Base-by-base conservation (phyloP, 306 rosid genomes). In the Sechiopsis laciniata region DNA sequence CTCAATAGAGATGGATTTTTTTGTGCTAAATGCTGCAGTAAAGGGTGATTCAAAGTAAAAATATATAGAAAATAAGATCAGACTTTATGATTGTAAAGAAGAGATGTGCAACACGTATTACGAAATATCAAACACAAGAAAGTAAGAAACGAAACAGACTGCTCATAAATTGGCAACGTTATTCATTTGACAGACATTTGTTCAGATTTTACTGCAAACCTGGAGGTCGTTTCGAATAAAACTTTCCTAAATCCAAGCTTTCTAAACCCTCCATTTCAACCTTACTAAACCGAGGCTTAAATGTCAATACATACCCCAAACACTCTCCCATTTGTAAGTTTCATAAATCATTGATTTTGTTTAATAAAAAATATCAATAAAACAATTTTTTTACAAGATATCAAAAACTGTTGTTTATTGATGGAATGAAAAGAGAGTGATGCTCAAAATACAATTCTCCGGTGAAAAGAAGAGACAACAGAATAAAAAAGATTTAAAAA, bases 1-100 rank as follows among this genome's bases (percentile, higher is more conserved):
- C 92, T 94, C 86, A 94, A 80, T 71, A 94, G 80, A 6, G 95
- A 72, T 52, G 95, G 91, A 76, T 75, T 94, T 79, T 80, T 89
- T 87, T 91, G 97, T 54, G 86, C 92, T 72, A 94, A 82, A 85
- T 87, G 93, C 99, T 94, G 89, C 52, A 66, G 78, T 45, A 83
- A 78, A 54, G 66, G 52, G 75, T 42, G 50, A 74, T 19, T 66
- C n/a, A 62, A 24, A 57, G 58, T 78, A 53, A 82, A 37, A 10
- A 67, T 21, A 64, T 37, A 53, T 7, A 10, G 13, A 17, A 45
- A 42, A 55, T 37, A 14, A 32, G 22, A 32, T 21, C 6, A 46
- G 8, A 46, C 52, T 21, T 66, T 20, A 10, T 42, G n/a, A 78
- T 55, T 40, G 22, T 40, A 32, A 6, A 35, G 19, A 19, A 29